Conservation (phyloP, 805 yeast genomes). For the Wickerhamiella sorbophila region DNA sequence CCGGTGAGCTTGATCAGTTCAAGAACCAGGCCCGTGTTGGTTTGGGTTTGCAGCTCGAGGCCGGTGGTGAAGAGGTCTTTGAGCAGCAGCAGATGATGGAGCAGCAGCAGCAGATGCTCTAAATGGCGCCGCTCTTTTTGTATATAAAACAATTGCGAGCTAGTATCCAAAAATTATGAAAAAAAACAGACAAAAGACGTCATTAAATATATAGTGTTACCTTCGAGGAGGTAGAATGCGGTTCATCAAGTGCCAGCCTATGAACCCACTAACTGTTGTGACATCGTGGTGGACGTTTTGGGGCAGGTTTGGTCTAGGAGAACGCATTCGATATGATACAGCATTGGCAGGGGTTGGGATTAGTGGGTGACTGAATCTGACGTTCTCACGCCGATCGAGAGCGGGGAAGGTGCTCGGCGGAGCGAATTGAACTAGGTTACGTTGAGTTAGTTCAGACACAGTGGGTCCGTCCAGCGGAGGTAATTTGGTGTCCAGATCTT, state of each 20-base stretch:
- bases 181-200: not conserved
- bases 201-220: conserved; percentile 3
- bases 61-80: conserved; percentile 85
- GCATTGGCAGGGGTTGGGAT: conserved; percentile 10
- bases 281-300: conserved; percentile 13
- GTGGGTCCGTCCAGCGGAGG: not conserved
- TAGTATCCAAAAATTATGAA: not conserved
- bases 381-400: not conserved
- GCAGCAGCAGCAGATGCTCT: conserved; percentile 9
- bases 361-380: conserved; percentile 14
- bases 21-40: conserved; percentile 72
- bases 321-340: conserved; percentile 1
- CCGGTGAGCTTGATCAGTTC: conserved; percentile 85
- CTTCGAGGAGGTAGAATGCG: conserved; percentile 10
- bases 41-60: conserved; percentile 88
- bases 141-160: not conserved
- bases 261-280: conserved; percentile 17
- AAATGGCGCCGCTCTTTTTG: not conserved
- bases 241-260: conserved; percentile 16
- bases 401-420: conserved; percentile 3
- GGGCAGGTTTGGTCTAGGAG: conserved; percentile 1
- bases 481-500: not conserved
- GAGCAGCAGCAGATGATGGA: conserved; percentile 30
- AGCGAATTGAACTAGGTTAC: not conserved
- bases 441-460: not conserved